Evolutionary conservation across 345 rosid genomes (phyloP).

Genomic region (Hibiscus syriacus): DNA sequence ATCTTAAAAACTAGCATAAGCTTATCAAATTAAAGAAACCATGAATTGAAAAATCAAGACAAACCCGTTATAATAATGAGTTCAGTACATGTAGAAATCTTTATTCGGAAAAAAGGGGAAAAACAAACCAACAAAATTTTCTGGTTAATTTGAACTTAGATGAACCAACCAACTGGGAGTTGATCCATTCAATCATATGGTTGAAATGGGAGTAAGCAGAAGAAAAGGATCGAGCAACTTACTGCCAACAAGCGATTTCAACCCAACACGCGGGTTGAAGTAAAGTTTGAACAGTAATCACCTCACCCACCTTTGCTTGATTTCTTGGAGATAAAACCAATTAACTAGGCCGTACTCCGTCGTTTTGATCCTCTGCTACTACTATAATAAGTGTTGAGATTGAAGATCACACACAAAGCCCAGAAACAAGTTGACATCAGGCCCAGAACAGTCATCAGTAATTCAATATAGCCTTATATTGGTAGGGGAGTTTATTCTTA

Average conservation of each 20-base stretch:
- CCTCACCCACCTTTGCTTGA: neutral
- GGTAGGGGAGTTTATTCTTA: too few species aligned
- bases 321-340: too few species aligned
- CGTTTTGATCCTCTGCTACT: neutral
- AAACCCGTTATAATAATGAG: neutral
- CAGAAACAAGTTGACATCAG: too few species aligned
- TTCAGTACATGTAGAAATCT: neutral
- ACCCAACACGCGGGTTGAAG: too few species aligned
- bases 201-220: neutral
- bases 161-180: neutral
- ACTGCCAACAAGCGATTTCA: neutral
- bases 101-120: too few species aligned
- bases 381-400: too few species aligned
- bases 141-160: conserved; percentile 16
- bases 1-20: neutral
- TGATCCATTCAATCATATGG: neutral
- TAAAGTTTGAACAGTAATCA: neutral
- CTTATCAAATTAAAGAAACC: neutral
- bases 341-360: too few species aligned
- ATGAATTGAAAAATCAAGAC: neutral
- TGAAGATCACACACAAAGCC: too few species aligned
- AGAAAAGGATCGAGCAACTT: neutral
- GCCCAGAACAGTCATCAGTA: too few species aligned
- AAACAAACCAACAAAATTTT: neutral
- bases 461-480: too few species aligned